phyloP scores from a whole-genome alignment of 2,329 filamentous ascomycete genomes.

The Fusarium sterilihyphosum region DNA sequence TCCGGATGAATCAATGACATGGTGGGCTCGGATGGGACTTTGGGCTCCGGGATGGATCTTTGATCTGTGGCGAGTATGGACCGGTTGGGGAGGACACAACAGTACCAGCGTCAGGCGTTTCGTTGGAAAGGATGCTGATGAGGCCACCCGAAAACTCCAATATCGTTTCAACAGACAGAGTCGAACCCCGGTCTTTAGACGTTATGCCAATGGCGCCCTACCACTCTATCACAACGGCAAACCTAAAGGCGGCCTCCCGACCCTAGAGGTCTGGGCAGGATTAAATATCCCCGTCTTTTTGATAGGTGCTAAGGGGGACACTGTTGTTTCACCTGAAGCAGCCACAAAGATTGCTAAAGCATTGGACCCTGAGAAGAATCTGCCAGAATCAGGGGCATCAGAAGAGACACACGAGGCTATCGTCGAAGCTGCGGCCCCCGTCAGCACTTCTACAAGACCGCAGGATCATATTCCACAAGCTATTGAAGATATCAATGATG shows the following conservation, averaged over 20 bases:
- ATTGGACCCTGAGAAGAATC: conserved; percentile 42
- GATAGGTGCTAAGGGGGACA: conserved; percentile 80
- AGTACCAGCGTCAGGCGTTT: conserved; percentile 85
- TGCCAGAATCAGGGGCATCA: conserved; percentile 25
- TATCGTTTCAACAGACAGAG: conserved; percentile 84
- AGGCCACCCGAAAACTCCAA: conserved; percentile 74
- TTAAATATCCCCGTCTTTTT: conserved; percentile 80
- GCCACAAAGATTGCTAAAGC: conserved; percentile 71
- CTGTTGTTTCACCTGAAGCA: conserved; percentile 77
- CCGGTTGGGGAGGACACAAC: conserved; percentile 79
- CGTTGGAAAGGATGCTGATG: conserved; percentile 72
- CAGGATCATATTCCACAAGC: conserved; percentile 48
- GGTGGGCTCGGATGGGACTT: conserved; percentile 65
- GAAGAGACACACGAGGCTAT: conserved; percentile 43
- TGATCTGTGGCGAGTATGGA: conserved; percentile 79
- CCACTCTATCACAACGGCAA: conserved; percentile 66
- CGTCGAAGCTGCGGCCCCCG: conserved; percentile 61
- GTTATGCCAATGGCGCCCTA: conserved; percentile 79
- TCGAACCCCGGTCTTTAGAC: conserved; percentile 81
- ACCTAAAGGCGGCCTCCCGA: conserved; percentile 72
- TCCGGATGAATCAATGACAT: conserved; percentile 57
- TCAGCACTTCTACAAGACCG: conserved; percentile 50
- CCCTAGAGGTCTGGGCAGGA: conserved; percentile 75
- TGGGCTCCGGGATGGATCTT: conserved; percentile 78
- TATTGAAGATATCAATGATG: conserved; percentile 48